These are phyloP conservation scores for Plasmodium yoelii DNA, from an alignment of 169 alveolate species.

Conservation along the genomic window DNA sequence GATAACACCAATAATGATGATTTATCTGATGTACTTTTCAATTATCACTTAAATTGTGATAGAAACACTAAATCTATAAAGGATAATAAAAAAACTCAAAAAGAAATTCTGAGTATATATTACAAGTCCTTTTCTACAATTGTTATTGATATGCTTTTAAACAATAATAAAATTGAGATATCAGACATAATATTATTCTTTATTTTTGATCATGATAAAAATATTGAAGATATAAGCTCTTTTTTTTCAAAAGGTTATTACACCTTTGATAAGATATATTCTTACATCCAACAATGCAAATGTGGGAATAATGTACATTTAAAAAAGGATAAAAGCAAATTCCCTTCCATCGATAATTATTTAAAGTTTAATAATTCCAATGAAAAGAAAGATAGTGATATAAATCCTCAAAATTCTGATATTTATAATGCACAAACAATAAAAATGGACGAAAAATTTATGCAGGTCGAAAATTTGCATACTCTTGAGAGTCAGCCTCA, in stretches of 20 bases:
- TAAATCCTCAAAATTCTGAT: not conserved
- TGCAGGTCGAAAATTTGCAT: not conserved
- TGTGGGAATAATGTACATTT: not conserved
- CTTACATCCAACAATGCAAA: slow-evolving; percentile 20
- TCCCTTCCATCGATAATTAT: not conserved
- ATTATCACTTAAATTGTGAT: slow-evolving; percentile 57
- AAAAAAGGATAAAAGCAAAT: slow-evolving; percentile 12
- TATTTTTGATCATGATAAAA: slow-evolving; percentile 52
- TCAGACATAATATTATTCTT: slow-evolving; percentile 61
- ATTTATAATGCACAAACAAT: not conserved
- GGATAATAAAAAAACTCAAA: slow-evolving; percentile 58
- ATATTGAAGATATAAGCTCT: slow-evolving; percentile 40
- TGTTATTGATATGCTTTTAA: slow-evolving; percentile 62
- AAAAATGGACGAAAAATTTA: not conserved
- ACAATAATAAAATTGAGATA: slow-evolving; percentile 31
- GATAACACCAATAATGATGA: slow-evolving; percentile 10
- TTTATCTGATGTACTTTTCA: slow-evolving; percentile 29
- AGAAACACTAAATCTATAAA: slow-evolving; percentile 45
- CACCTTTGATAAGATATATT: slow-evolving; percentile 47
- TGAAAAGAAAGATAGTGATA: not conserved
- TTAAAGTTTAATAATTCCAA: not conserved
- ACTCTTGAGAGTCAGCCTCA: not conserved
- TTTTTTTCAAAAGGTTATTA: slow-evolving; percentile 38
- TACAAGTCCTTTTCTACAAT: slow-evolving; percentile 56
- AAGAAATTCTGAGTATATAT: slow-evolving; percentile 54